Evolutionary conservation across 345 rosid species (phyloP).

Genomic region (Alliaria petiolata): DNA sequence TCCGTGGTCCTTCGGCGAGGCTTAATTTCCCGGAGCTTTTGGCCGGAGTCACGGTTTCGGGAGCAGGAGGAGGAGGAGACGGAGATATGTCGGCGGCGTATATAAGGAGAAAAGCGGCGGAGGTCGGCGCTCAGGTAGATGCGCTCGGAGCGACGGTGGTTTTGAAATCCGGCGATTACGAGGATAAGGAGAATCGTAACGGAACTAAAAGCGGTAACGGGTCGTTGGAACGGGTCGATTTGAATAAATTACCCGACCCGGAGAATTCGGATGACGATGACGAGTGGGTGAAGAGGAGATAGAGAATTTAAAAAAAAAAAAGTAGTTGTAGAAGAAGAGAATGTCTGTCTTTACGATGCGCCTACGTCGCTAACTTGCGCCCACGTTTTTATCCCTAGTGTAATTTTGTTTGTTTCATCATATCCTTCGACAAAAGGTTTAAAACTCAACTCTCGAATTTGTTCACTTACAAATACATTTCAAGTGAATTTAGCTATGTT

Average conservation of each 20-base stretch:
- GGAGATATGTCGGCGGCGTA: slow-evolving; percentile 78
- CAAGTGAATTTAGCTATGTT: not conserved
- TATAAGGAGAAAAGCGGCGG: slow-evolving; percentile 86
- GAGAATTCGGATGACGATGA: slow-evolving; percentile 51
- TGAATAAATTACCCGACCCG: slow-evolving; percentile 94
- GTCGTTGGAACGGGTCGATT: slow-evolving; percentile 59
- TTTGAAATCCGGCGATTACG: slow-evolving; percentile 9
- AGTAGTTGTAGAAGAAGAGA: not conserved
- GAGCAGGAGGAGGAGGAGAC: not conserved
- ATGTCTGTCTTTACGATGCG: slow-evolving; percentile 19
- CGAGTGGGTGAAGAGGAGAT: slow-evolving; percentile 38
- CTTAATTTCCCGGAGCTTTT: slow-evolving; percentile 83
- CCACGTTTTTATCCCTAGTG: not conserved
- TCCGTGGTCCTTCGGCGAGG: slow-evolving; percentile 91
- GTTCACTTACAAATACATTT: not conserved
- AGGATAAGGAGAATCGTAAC: not conserved
- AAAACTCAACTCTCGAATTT: not conserved
- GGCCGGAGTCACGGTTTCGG: slow-evolving; percentile 20
- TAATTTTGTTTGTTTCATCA: not conserved
- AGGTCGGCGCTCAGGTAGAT: slow-evolving; percentile 91
- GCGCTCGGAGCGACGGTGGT: slow-evolving; percentile 53
- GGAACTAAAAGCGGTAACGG: slow-evolving; percentile 33
- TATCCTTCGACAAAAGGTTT: not conserved
- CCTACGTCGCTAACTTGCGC: slow-evolving; percentile 11
- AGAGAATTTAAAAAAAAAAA: not conserved